A percentile compares a stretch with the other conserved stretches of the same genome.
Conservation (phyloP, 108 stramenopile species). For the Skeletonema grethae region DNA sequence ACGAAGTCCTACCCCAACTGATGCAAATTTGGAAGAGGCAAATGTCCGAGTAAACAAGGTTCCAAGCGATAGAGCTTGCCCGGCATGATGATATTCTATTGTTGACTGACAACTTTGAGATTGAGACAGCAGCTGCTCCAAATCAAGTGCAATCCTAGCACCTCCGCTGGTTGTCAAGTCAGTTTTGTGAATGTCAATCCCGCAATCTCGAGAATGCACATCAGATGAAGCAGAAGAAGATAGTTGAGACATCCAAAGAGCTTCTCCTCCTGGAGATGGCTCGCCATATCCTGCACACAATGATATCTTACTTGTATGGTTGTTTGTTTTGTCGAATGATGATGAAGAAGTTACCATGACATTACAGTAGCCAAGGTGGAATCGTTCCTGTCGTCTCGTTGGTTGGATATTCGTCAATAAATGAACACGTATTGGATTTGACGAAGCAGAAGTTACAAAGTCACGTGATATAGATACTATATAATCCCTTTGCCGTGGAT, state of each 20-base stretch:
- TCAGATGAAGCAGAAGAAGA: conserved; percentile 12
- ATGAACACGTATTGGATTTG: conserved; percentile 13
- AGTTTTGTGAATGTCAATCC: conserved; percentile 15
- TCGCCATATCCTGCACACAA: conserved; percentile 27
- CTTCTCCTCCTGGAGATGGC: conserved; percentile 14
- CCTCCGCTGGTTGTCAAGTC: not conserved
- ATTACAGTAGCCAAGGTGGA: not conserved
- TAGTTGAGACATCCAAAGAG: conserved; percentile 12
- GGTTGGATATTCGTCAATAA: conserved; percentile 3
- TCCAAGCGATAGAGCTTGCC: conserved; percentile 23
- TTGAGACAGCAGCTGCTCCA: conserved; percentile 23
- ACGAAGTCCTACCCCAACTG: conserved; percentile 33
- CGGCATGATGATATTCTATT: conserved; percentile 28
- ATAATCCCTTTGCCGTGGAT: conserved; percentile 4
- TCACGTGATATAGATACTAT: conserved; percentile 18
- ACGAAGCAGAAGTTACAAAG: not conserved
- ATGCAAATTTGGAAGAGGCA: conserved; percentile 25
- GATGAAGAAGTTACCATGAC: not conserved
- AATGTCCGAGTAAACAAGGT: conserved; percentile 33
- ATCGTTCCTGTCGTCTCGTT: not conserved
- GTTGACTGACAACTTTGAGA: conserved; percentile 26
- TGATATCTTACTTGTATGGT: conserved; percentile 20
- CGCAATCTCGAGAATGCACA: conserved; percentile 18
- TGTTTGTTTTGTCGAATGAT: conserved; percentile 13
- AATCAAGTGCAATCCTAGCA: conserved; percentile 21